Evolutionary conservation across 257 asterid genomes (phyloP).

Genomic region (Mitragyna speciosa): DNA sequence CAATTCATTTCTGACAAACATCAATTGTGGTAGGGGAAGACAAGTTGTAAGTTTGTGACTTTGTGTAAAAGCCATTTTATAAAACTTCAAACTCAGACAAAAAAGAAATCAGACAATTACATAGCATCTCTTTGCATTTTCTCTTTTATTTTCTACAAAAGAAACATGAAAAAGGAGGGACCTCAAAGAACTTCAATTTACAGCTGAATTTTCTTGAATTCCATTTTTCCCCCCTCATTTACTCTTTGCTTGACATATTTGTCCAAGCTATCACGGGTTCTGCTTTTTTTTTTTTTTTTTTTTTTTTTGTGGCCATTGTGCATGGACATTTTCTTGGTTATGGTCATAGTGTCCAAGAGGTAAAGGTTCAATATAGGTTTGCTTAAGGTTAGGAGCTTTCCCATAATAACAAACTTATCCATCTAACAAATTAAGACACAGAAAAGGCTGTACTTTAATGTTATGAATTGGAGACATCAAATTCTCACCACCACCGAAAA

Average conservation of each 20-base stretch:
- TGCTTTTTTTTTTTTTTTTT: background rate
- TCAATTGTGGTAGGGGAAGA: background rate
- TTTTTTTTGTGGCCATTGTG: background rate
- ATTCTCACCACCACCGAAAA: background rate
- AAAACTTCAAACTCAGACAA: background rate
- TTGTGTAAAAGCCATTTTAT: background rate
- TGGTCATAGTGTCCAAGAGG: background rate
- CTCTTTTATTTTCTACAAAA: background rate
- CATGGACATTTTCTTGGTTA: background rate
- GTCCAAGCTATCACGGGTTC: background rate
- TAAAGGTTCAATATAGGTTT: background rate
- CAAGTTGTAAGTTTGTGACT: conserved; percentile 1
- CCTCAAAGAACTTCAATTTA: background rate
- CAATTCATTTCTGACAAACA: conserved; percentile 9
- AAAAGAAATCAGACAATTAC: background rate
- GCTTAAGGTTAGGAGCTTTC: background rate
- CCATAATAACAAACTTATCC: background rate
- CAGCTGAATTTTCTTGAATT: background rate
- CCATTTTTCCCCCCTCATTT: background rate
- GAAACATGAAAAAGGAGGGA: background rate
- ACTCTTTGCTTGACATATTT: background rate
- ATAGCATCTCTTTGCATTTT: background rate
- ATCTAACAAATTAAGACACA: background rate
- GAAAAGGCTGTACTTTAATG: background rate
- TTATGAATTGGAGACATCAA: background rate